Evolutionary conservation across 306 rosid species (phyloP).

Genomic region (Quercus glauca): DNA sequence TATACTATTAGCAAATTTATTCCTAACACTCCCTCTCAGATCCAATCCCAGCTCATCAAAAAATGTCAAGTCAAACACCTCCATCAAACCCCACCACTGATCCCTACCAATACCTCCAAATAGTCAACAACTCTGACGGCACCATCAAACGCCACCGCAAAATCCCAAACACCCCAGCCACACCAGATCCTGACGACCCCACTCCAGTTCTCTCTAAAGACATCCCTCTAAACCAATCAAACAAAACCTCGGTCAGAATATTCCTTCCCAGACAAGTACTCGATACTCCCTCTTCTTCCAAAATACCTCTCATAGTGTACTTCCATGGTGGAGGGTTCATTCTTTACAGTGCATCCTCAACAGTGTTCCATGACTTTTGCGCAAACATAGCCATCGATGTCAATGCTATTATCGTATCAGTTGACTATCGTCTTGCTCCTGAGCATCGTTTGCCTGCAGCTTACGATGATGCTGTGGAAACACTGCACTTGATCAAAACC

Average conservation of each 20-base stretch:
- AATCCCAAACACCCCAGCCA: constrained; percentile 27
- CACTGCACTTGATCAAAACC: too few relatives aligned
- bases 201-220: constrained; percentile 41
- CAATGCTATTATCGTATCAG: too few relatives aligned
- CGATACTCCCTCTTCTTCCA: not conserved
- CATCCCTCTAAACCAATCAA: constrained; percentile 32
- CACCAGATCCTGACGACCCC: constrained; percentile 25
- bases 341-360: constrained; percentile 12
- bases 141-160: constrained; percentile 30
- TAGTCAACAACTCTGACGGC: constrained; percentile 34
- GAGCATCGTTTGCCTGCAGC: too few relatives aligned
- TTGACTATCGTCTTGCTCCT: too few relatives aligned
- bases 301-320: constrained; percentile 42
- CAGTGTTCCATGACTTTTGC: constrained; percentile 20
- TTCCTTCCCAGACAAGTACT: constrained; percentile 38
- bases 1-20: too few relatives aligned
- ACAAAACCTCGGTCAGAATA: constrained; percentile 36
- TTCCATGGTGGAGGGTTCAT: constrained; percentile 54
- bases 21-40: too few relatives aligned
- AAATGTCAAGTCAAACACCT: not conserved
- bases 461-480: too few relatives aligned
- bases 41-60: too few relatives aligned
- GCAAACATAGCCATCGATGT: too few relatives aligned
- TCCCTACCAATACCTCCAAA: constrained; percentile 34
- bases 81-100: constrained; percentile 5